These are phyloP conservation scores for Stromatinia cepivora DNA, from an alignment of 2,329 filamentous ascomycete genomes.

Conservation along the genomic window DNA sequence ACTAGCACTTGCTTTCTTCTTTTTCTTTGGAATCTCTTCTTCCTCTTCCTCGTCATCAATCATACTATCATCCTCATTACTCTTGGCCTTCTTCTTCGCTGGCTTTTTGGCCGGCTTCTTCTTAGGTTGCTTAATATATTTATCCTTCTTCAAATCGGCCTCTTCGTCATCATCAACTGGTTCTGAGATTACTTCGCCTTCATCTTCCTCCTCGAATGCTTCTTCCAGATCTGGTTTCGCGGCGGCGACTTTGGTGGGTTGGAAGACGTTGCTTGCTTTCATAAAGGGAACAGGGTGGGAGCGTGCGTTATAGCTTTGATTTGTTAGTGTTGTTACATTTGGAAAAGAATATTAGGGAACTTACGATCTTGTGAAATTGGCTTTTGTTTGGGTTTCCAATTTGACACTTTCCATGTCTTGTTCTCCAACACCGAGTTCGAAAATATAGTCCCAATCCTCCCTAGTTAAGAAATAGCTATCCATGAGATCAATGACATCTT, in stretches of 20 bases:
- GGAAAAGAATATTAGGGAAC: constrained; percentile 43
- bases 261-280: constrained; percentile 78
- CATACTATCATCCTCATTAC: constrained; percentile 33
- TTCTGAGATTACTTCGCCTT: constrained; percentile 62
- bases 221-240: constrained; percentile 94
- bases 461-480: constrained; percentile 94
- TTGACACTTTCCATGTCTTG: constrained; percentile 75
- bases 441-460: constrained; percentile 90
- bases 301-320: constrained; percentile 73
- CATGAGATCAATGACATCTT: constrained; percentile 89
- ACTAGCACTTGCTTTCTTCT: constrained; percentile 26
- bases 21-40: constrained; percentile 36
- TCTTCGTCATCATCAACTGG: constrained; percentile 66
- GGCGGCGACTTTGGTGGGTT: constrained; percentile 67
- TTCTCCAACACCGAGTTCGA: constrained; percentile 85
- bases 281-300: constrained; percentile 93
- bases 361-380: constrained; percentile 84
- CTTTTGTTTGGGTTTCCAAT: constrained; percentile 82
- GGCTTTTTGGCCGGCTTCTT: constrained; percentile 56
- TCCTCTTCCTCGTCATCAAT: constrained; percentile 31
- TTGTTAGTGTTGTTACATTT: not conserved
- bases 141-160: constrained; percentile 87
- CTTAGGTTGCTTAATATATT: constrained; percentile 93
- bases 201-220: constrained; percentile 88
- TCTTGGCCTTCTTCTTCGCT: constrained; percentile 41